Percentiles rank a stretch among this genome's conserved stretches.
Conservation (phyloP, 1,139 yeast genomes). For the Wickerhamomyces sp. region DNA sequence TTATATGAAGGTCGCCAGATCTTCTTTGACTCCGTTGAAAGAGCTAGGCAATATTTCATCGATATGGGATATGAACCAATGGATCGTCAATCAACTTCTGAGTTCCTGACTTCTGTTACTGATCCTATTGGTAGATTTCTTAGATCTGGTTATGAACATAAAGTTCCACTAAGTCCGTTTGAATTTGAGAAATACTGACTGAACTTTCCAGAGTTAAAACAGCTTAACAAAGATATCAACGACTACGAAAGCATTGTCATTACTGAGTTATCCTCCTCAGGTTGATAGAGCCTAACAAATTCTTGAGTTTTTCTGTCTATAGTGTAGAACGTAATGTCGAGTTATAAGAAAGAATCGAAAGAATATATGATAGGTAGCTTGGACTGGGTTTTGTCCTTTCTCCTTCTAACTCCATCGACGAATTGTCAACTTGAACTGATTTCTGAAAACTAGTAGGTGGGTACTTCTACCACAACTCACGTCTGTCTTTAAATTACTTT, state of each 20-base stretch:
- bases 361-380: too few species aligned
- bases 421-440: too few species aligned
- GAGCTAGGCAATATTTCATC: slow-evolving; percentile 42
- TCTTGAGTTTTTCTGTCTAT: too few species aligned
- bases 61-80: slow-evolving; percentile 50
- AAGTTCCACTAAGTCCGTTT: slow-evolving; percentile 62
- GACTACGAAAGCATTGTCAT: slow-evolving; percentile 32
- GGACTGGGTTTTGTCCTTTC: too few species aligned
- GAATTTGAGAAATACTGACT: slow-evolving; percentile 69
- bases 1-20: slow-evolving; percentile 42
- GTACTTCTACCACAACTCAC: too few species aligned
- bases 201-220: slow-evolving; percentile 46
- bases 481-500: too few species aligned
- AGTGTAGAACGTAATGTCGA: too few species aligned
- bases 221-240: slow-evolving; percentile 40
- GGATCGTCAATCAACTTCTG: slow-evolving; percentile 54
- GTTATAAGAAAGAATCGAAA: too few species aligned
- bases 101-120: slow-evolving; percentile 53
- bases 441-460: too few species aligned
- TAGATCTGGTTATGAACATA: slow-evolving; percentile 47
- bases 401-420: too few species aligned
- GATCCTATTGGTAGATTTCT: slow-evolving; percentile 51
- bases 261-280: too few species aligned
- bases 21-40: slow-evolving; percentile 34
- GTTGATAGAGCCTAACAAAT: too few species aligned